Evolutionary conservation across 169 alveolate species (phyloP).

Genomic region (Plasmodium fragile): DNA sequence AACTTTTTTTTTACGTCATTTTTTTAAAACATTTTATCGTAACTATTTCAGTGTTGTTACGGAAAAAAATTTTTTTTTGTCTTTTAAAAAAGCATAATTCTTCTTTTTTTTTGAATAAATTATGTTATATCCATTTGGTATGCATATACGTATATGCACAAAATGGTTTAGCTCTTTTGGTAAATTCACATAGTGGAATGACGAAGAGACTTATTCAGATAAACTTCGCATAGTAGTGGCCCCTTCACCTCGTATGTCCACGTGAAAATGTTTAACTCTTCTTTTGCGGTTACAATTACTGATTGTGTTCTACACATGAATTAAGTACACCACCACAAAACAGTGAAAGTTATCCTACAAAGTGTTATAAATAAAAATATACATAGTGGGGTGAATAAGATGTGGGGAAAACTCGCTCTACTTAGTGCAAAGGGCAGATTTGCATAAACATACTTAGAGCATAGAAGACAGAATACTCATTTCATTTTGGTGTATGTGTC

Average conservation of each 20-base stretch:
- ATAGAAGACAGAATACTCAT: not conserved
- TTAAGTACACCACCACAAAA: constrained; percentile 59
- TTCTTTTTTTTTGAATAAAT: not conserved
- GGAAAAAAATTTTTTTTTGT: not conserved
- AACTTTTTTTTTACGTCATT: not conserved
- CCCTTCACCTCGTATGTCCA: not conserved
- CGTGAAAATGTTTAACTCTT: not conserved
- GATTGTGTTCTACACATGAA: constrained; percentile 21
- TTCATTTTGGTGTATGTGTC: not conserved
- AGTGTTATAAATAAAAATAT: constrained; percentile 20
- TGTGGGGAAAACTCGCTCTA: not conserved
- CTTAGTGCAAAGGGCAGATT: not conserved
- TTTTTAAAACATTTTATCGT: not conserved
- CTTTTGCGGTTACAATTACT: not conserved
- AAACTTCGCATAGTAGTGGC: not conserved
- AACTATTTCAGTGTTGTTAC: not conserved
- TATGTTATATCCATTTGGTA: not conserved
- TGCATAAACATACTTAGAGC: not conserved
- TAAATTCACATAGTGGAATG: not conserved
- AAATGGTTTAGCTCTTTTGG: not conserved
- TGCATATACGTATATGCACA: not conserved
- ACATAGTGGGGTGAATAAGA: not conserved
- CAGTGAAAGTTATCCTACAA: constrained; percentile 42
- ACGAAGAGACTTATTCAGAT: not conserved
- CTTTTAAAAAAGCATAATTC: not conserved